Evolutionary conservation across 257 asterid genomes (phyloP).

Genomic region (Penstemon davidsonii): DNA sequence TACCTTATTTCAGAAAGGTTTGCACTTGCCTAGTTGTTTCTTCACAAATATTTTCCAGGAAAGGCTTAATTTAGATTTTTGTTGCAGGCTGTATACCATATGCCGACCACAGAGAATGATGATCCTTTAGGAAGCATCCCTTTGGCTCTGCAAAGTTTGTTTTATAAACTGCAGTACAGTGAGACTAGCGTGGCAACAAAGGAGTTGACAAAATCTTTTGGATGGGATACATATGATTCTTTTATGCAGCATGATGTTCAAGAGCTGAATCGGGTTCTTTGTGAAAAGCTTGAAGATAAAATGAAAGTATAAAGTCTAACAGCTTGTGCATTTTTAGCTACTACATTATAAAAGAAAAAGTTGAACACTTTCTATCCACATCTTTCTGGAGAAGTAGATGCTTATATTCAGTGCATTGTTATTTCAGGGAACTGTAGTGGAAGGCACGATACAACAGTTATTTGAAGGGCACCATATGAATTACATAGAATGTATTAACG

Average conservation of each 20-base stretch:
- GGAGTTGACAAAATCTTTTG: slow-evolving; percentile 84
- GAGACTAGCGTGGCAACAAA: slow-evolving; percentile 83
- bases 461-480: slow-evolving; percentile 93
- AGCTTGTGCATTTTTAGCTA: slow-evolving; percentile 16
- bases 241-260: slow-evolving; percentile 90
- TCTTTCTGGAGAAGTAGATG: slow-evolving; percentile 7
- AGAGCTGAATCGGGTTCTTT: slow-evolving; percentile 82
- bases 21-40: slow-evolving; percentile 19
- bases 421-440: slow-evolving; percentile 78
- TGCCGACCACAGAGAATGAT: slow-evolving; percentile 88
- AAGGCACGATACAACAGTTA: slow-evolving; percentile 80
- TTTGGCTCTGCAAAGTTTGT: slow-evolving; percentile 79
- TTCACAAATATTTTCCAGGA: neutral
- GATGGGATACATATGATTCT: slow-evolving; percentile 83
- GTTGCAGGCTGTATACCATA: slow-evolving; percentile 81
- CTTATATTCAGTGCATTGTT: slow-evolving; percentile 16
- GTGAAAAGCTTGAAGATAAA: slow-evolving; percentile 88
- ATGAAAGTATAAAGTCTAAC: slow-evolving; percentile 58
- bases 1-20: slow-evolving; percentile 67
- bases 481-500: slow-evolving; percentile 77
- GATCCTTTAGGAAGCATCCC: slow-evolving; percentile 83
- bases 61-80: slow-evolving; percentile 24
- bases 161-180: slow-evolving; percentile 80
- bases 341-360: slow-evolving; percentile 21
- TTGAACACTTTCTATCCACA: neutral